Base-by-base conservation (phyloP, 116 monocot genomes). In the Cymodocea nodosa region DNA sequence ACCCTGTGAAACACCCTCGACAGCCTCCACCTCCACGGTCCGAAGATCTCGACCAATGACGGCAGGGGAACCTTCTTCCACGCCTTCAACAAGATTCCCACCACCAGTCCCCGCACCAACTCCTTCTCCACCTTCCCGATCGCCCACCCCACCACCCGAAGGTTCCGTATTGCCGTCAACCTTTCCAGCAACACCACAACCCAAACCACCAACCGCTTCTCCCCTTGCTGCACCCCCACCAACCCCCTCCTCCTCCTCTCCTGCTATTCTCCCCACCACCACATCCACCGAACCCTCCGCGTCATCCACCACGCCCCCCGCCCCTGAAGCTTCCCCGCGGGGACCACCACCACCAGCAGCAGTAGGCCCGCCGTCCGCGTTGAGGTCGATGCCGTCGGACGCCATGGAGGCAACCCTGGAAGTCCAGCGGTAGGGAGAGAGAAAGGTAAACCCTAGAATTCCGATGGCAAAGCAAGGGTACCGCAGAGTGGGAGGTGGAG, bases 371-470 rank as follows among this genome's bases (percentile, higher is more conserved):
- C 20, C 64, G 64, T 64, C 64, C 0, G 71, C 71, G 63, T 71
- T 71, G 52, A 71, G 71, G 36, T 71, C 71, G 50, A 62, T 51
- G 36, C 35, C 62, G 10, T 70, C 70, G 3, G 68, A 57, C 37
- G 37, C 22, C 56, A 48, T 57, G 9, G 18, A 39, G 19, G 10
- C 37, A 40, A 34, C 35, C 35, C 62, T 44, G 39, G 18, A 62
- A 62, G 17, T n/a, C 39, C 19, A 11, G 2, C 18, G 37, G 40
- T n/a, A 2, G 37, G 19, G 36, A 44, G 18, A 44, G 18, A 18
- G 15, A 19, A 62, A 62, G 3, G n/a, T 37, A 62, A 62, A 62
- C 18, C 62, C 62, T 44, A 62, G 37, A 62, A 44, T 62, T 62
- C 20, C 11, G 44, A n/a, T 36, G 36, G 39, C 8, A 35, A 39